These are phyloP conservation scores for Ganoderma lucidum DNA, from an alignment of 1,284 basidiomycete species.

Conservation along the genomic window DNA sequence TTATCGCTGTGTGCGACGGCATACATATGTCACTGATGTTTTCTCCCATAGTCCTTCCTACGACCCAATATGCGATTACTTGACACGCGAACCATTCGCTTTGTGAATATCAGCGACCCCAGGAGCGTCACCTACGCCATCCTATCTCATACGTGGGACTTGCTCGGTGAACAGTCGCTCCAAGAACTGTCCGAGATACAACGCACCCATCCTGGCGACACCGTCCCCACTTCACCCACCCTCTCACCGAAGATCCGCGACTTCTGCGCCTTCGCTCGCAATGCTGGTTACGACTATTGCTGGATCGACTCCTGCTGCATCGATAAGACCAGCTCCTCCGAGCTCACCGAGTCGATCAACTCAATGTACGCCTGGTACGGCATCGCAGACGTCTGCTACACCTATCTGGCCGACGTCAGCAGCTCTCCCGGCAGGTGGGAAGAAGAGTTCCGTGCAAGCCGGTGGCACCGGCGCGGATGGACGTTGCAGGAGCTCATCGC, in stretches of 20 bases:
- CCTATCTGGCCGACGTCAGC: conserved; percentile 24
- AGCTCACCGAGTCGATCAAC: conserved; percentile 30
- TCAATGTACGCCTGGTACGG: conserved; percentile 30
- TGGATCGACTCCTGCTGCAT: conserved; percentile 33
- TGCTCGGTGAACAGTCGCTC: not conserved
- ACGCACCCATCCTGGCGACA: conserved; percentile 4
- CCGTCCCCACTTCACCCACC: not conserved
- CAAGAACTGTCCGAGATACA: conserved; percentile 23
- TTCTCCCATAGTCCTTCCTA: not conserved
- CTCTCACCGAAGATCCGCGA: conserved; percentile 24
- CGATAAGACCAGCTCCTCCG: conserved; percentile 29
- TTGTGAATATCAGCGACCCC: conserved; percentile 14
- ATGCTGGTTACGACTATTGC: conserved; percentile 17
- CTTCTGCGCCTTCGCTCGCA: conserved; percentile 21
- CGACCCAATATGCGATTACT: conserved; percentile 12
- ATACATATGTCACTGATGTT: not conserved
- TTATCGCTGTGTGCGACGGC: not conserved
- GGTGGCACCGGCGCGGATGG: conserved; percentile 28
- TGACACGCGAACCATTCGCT: conserved; percentile 5
- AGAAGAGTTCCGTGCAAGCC: conserved; percentile 16
- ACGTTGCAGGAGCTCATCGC: conserved; percentile 31
- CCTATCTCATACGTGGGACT: conserved; percentile 25
- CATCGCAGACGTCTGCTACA: conserved; percentile 26
- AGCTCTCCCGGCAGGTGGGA: conserved; percentile 5
- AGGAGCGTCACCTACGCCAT: conserved; percentile 20